Conservation (phyloP, 148 eudicot genomes). For the Silene conica region DNA sequence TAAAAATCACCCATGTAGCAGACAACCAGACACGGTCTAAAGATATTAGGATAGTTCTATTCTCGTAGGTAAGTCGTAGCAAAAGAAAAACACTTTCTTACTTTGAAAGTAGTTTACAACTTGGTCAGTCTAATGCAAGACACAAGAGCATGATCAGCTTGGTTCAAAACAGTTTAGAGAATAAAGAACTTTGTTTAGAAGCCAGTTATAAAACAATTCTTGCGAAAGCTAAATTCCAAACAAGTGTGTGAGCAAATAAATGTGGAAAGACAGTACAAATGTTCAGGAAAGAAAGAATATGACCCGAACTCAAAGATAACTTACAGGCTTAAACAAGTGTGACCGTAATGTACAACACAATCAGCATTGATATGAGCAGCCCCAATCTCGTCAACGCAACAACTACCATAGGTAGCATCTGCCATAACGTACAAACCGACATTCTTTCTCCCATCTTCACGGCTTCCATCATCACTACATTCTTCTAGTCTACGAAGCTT, state of each 20-base stretch:
- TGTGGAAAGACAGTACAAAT: not conserved
- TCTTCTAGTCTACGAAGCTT: constrained; percentile 35
- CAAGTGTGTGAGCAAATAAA: not conserved
- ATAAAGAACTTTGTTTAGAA: not conserved
- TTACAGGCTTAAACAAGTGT: constrained; percentile 93
- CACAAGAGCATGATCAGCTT: no score
- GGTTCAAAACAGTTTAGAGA: no score
- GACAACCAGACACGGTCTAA: no score
- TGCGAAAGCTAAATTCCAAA: not conserved
- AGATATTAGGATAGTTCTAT: no score
- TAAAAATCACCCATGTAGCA: no score
- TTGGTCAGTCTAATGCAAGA: no score
- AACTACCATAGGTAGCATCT: constrained; percentile 88
- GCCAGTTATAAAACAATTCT: not conserved
- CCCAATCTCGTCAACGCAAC: constrained; percentile 94
- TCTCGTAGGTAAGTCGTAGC: no score
- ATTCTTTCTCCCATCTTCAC: constrained; percentile 30
- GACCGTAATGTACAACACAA: constrained; percentile 86
- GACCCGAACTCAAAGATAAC: constrained; percentile 19
- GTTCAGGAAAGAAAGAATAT: not conserved
- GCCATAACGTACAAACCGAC: constrained; percentile 90
- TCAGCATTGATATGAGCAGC: constrained; percentile 90
- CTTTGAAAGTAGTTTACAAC: no score
- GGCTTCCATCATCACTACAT: constrained; percentile 21
- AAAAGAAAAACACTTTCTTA: no score